Percentiles rank a stretch among this genome's conserved stretches.
These are phyloP conservation scores for Pelargonium australe DNA, from an alignment of 441 rosid genomes.

Conservation along the genomic window DNA sequence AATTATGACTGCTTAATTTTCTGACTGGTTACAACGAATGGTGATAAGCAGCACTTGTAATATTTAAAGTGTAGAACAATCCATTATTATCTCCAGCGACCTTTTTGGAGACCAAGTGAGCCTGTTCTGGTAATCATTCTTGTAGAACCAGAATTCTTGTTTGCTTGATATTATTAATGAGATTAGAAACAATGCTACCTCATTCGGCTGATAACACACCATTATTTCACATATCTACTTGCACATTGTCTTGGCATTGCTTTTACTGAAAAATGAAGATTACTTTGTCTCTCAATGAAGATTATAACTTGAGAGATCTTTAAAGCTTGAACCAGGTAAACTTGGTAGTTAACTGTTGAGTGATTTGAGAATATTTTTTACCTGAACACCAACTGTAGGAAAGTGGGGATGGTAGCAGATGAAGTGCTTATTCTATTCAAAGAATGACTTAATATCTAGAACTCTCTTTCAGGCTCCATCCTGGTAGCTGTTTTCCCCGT, in stretches of 20 bases:
- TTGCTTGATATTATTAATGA: background rate
- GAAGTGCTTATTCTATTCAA: background rate
- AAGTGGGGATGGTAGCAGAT: background rate
- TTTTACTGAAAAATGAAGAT: background rate
- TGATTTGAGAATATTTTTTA: background rate
- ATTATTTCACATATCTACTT: background rate
- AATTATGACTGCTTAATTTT: too few relatives aligned
- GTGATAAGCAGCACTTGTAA: too few relatives aligned
- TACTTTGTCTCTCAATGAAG: background rate
- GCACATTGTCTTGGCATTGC: background rate
- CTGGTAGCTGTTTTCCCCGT: background rate
- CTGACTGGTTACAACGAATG: too few relatives aligned
- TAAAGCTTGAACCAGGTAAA: background rate
- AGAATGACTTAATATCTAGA: background rate
- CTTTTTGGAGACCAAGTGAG: slow-evolving; percentile 7
- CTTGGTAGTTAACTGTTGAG: background rate
- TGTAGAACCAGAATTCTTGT: background rate
- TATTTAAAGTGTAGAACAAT: background rate
- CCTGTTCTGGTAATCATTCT: background rate
- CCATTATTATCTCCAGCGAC: background rate
- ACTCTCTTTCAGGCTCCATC: background rate
- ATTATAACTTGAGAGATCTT: background rate
- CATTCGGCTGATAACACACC: background rate
- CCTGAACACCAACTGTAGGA: background rate
- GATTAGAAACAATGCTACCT: background rate